Conservation (phyloP, 2,329 filamentous ascomycete species). For the Fusarium graminum region DNA sequence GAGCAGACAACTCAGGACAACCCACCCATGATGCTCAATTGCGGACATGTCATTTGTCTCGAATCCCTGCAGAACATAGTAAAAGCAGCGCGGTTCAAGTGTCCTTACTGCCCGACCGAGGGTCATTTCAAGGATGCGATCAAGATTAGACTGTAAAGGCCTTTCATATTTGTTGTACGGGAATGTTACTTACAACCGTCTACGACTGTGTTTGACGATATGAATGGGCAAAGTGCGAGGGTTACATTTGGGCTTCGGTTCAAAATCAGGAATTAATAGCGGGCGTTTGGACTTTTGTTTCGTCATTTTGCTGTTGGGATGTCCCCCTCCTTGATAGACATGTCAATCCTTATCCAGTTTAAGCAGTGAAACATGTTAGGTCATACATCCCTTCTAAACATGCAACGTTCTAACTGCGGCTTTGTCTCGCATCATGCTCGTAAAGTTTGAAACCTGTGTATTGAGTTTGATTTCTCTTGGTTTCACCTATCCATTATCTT, state of each 20-base stretch:
- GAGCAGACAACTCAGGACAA: constrained; percentile 94
- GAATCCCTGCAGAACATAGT: constrained; percentile 85
- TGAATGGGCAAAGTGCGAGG: neutral
- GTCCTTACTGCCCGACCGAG: constrained; percentile 93
- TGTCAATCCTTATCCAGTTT: constrained; percentile 16
- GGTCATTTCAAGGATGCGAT: constrained; percentile 81
- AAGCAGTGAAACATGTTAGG: constrained; percentile 22
- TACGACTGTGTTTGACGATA: constrained; percentile 2
- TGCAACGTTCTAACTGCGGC: constrained; percentile 13
- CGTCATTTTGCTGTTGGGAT: constrained; percentile 31
- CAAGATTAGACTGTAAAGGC: constrained; percentile 72
- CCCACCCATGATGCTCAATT: constrained; percentile 96
- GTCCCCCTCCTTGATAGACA: constrained; percentile 11
- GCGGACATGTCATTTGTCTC: constrained; percentile 91
- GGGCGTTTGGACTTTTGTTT: constrained; percentile 39
- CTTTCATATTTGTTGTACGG: neutral
- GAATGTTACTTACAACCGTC: neutral
- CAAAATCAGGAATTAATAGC: constrained; percentile 30
- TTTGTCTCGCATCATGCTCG: constrained; percentile 19
- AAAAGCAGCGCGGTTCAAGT: constrained; percentile 88
- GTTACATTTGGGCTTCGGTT: constrained; percentile 13
- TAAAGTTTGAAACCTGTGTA: constrained; percentile 31
- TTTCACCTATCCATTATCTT: constrained; percentile 28
- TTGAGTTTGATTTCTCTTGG: constrained; percentile 4
- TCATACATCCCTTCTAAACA: neutral